Conservation (phyloP, 2,329 filamentous ascomycete genomes). For the Intubia oerlemansii region DNA sequence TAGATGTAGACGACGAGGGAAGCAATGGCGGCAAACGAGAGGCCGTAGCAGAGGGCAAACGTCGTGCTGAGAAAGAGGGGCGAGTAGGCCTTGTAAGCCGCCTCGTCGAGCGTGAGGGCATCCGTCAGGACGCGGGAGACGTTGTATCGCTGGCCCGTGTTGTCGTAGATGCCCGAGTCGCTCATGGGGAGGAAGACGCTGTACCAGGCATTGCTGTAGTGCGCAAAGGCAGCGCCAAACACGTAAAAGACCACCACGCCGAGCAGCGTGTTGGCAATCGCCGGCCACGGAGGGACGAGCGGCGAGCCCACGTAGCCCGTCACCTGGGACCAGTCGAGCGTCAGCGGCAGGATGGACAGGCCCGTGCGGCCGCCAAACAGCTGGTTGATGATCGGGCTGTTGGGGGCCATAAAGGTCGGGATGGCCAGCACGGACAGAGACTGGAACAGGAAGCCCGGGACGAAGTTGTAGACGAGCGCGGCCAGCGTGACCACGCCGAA, state of each 20-base stretch:
- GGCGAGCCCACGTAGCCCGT: conserved; percentile 47
- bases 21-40: conserved; percentile 52
- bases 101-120: conserved; percentile 38
- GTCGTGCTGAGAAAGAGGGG: conserved; percentile 51
- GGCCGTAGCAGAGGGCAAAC: conserved; percentile 46
- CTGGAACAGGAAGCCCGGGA: conserved; percentile 27
- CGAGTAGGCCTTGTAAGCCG: conserved; percentile 44
- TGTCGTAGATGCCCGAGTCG: conserved; percentile 50
- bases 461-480: conserved; percentile 30
- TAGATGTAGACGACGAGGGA: conserved; percentile 47
- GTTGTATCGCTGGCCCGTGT: conserved; percentile 42
- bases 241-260: conserved; percentile 46
- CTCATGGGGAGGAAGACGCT: conserved; percentile 44
- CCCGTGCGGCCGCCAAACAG: conserved; percentile 25
- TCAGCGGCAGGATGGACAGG: conserved; percentile 20
- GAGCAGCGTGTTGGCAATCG: conserved; percentile 51
- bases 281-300: conserved; percentile 49
- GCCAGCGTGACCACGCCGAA: conserved; percentile 20
- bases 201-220: conserved; percentile 47
- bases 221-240: conserved; percentile 33
- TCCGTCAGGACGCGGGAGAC: conserved; percentile 39
- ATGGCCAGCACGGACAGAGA: conserved; percentile 25
- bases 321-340: conserved; percentile 37
- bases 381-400: conserved; percentile 24
- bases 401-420: conserved; percentile 24